Base-by-base conservation (phyloP, 768 basidiomycete species). In the Exidia glandulosa region DNA sequence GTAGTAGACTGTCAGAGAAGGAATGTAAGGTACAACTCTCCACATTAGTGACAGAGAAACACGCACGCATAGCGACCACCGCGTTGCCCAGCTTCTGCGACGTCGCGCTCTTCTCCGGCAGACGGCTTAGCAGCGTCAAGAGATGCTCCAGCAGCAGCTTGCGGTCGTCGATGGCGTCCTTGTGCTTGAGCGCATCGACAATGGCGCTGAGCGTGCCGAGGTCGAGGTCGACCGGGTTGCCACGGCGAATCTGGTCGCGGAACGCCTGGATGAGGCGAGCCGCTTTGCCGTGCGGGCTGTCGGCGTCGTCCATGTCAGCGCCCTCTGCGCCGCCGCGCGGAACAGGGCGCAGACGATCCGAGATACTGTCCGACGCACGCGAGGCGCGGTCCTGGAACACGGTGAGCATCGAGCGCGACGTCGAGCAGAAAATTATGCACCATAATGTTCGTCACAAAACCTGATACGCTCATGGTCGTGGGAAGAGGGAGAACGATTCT, bases 61-160 rank as follows among this genome's bases (percentile, higher is more conserved):
- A 75, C 86, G 62, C 61, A 89, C 90, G 66, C 32, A 82, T 74
- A 65, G 83, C 73, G 47, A 90, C 70, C 50, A 74, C 65, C 14
- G 60, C 68, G n/a, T 63, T 66, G 58, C 77, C 69, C 1, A 75
- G 62, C 45, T 71, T 66, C 70, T 78, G 68, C 71, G 80, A 68
- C 12, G 74, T 12, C 19, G 62, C 10, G 3, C 47, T 64, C 25
- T 81, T 81, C 5, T 78, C 73, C 25, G 82, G 80, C 55, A 87
- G 74, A 7, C 77, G 74, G 2, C 87, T 80, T 57, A 90, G 76
- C 62, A 86, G 80, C 3, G 77, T 77, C 25, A 91, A 73, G 12
- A 81, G 75, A 65, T 90, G 79, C 66, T 91, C 90, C 36, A 91
- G 82, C 6, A 86, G 71, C 69, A 89, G 77, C 70, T 89, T 87